A percentile compares a stretch with the other conserved stretches of the same genome.
Conservation (phyloP, 208 protist genomes). For the Acanthamoeba lenticulata region DNA sequence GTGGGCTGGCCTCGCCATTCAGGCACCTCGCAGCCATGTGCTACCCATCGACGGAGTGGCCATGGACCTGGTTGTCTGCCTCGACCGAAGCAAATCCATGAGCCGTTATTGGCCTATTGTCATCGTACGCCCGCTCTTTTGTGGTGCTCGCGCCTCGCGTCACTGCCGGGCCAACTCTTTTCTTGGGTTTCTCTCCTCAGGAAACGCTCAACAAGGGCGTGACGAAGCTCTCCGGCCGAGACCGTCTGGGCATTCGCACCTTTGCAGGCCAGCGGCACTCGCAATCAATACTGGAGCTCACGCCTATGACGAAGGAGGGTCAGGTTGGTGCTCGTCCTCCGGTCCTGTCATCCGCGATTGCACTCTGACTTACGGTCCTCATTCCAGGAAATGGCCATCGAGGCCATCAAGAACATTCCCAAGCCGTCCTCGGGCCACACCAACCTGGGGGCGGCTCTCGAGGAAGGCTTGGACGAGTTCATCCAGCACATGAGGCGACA, state of each 20-base stretch:
- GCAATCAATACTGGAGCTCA: not conserved
- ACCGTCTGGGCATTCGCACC: conserved; percentile 12
- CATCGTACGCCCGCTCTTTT: not conserved
- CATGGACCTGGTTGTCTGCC: conserved; percentile 30
- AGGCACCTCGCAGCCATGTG: conserved; percentile 5
- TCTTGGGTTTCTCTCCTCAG: not conserved
- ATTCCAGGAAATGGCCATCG: not conserved
- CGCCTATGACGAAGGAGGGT: not conserved
- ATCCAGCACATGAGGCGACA: not conserved
- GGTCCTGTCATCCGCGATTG: too few relatives aligned
- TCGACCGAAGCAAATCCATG: conserved; percentile 11
- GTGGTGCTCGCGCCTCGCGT: not conserved
- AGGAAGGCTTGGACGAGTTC: not conserved
- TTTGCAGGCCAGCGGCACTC: conserved; percentile 20
- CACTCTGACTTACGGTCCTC: too few relatives aligned
- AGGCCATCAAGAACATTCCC: not conserved
- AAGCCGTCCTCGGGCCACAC: conserved; percentile 27
- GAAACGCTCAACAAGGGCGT: not conserved
- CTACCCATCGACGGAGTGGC: not conserved
- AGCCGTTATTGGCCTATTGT: not conserved
- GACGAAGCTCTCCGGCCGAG: not conserved
- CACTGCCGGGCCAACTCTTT: not conserved
- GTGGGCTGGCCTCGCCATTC: not conserved
- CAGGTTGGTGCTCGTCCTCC: not conserved
- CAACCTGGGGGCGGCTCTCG: not conserved